These are phyloP conservation scores for Kwoniella sp. DNA, from an alignment of 768 basidiomycete genomes.

Conservation along the genomic window DNA sequence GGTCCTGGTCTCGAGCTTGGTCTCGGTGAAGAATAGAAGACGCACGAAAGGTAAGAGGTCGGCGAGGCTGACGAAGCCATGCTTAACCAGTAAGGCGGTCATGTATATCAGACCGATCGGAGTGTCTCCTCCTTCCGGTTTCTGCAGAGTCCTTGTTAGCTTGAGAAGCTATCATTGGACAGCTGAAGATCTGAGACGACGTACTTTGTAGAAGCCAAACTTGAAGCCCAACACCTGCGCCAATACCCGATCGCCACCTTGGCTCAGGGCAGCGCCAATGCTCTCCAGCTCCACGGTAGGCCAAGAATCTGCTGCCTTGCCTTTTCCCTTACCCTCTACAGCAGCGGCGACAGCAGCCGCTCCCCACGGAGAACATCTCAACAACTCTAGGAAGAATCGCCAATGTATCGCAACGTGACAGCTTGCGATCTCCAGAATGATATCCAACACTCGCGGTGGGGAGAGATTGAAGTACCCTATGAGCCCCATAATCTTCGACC, in stretches of 20 bases:
- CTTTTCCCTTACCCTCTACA: slow-evolving; percentile 36
- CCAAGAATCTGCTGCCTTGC: slow-evolving; percentile 42
- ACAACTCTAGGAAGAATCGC: slow-evolving; percentile 81
- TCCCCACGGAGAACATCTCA: slow-evolving; percentile 85
- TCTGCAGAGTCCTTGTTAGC: slow-evolving; percentile 47
- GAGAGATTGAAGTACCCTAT: slow-evolving; percentile 89
- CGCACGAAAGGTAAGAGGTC: slow-evolving; percentile 89
- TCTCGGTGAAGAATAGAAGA: slow-evolving; percentile 2
- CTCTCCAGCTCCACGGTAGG: slow-evolving; percentile 34
- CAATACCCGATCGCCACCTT: slow-evolving; percentile 48
- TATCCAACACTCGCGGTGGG: slow-evolving; percentile 88
- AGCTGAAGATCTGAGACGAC: slow-evolving; percentile 28
- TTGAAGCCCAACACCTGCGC: slow-evolving; percentile 97
- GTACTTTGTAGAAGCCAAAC: slow-evolving; percentile 84
- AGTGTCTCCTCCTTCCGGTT: slow-evolving; percentile 65
- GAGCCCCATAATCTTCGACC: slow-evolving; percentile 58
- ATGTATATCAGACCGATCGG: slow-evolving; percentile 77
- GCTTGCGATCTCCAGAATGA: slow-evolving; percentile 88
- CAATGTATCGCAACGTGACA: slow-evolving; percentile 79
- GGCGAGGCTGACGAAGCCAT: slow-evolving; percentile 81
- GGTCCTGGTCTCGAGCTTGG: background rate
- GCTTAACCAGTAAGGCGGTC: slow-evolving; percentile 83
- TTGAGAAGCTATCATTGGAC: background rate
- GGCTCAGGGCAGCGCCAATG: slow-evolving; percentile 53
- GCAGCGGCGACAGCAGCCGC: slow-evolving; percentile 43